Evolutionary conservation across 2,329 filamentous ascomycete species (phyloP).

Genomic region (Penicillium sp.): DNA sequence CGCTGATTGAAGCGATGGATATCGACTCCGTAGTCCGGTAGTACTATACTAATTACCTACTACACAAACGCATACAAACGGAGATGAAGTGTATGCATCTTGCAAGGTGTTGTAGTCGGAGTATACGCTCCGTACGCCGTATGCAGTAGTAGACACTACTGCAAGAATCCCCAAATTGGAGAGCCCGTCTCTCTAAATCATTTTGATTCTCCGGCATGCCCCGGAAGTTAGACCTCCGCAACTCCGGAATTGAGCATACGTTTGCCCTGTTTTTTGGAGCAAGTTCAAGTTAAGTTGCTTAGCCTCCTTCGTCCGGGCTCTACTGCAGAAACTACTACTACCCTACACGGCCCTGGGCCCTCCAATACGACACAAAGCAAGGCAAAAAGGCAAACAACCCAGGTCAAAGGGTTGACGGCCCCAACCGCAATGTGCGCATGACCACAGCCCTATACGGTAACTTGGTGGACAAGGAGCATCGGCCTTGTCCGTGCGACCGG

Average conservation of each 20-base stretch:
- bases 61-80: not conserved
- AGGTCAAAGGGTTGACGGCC: not conserved
- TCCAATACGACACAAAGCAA: not conserved
- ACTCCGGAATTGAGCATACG: conserved; percentile 3
- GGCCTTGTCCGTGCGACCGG: conserved; percentile 22
- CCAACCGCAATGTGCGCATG: conserved; percentile 15
- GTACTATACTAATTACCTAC: too few species aligned
- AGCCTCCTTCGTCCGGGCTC: not conserved
- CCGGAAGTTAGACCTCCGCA: conserved; percentile 15
- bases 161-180: conserved; percentile 17
- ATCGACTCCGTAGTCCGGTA: not conserved
- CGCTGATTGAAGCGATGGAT: conserved; percentile 1
- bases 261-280: not conserved
- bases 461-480: not conserved
- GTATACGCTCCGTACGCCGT: not conserved
- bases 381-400: not conserved
- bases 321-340: not conserved
- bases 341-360: not conserved
- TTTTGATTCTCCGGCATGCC: conserved; percentile 15
- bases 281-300: not conserved
- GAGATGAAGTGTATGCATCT: conserved; percentile 3
- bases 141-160: not conserved
- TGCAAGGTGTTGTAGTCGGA: not conserved
- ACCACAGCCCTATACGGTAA: conserved; percentile 27
- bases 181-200: conserved; percentile 6